Evolutionary conservation across 257 asterid species (phyloP).

Genomic region (Fraxinus excelsior): DNA sequence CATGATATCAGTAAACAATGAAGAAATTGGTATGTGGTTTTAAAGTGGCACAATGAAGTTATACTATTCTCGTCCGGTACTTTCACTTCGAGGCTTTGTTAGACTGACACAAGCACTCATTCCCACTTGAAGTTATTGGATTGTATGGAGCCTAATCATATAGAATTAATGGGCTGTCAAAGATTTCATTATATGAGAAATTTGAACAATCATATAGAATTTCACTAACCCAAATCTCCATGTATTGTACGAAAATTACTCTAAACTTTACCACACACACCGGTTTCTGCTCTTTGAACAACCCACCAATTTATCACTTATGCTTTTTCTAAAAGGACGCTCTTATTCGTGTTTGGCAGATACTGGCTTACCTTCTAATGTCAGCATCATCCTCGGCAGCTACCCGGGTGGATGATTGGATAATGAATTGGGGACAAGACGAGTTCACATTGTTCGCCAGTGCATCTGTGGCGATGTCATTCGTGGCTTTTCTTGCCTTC

Average conservation of each 20-base stretch:
- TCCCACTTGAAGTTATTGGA: too few species aligned
- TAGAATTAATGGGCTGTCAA: too few species aligned
- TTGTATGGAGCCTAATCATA: not conserved
- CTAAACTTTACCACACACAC: not conserved
- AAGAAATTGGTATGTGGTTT: not conserved
- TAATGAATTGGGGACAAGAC: slow-evolving; percentile 82
- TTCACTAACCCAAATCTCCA: too few species aligned
- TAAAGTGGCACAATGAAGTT: not conserved
- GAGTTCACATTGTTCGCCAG: slow-evolving; percentile 77
- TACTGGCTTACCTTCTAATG: slow-evolving; percentile 78
- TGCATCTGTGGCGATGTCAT: slow-evolving; percentile 74
- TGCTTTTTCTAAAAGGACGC: not conserved
- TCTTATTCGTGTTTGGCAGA: slow-evolving; percentile 38
- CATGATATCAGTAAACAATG: not conserved
- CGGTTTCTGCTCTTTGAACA: too few species aligned
- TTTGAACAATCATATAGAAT: too few species aligned
- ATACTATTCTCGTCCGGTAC: not conserved
- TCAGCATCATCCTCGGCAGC: slow-evolving; percentile 92
- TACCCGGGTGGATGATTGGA: slow-evolving; percentile 83
- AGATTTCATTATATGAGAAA: too few species aligned
- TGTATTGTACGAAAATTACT: too few species aligned
- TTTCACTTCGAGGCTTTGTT: too few species aligned
- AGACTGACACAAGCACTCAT: too few species aligned
- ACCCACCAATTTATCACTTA: too few species aligned
- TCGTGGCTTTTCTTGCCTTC: slow-evolving; percentile 69